Evolutionary conservation across 2,329 filamentous ascomycete species (phyloP), one percentile per base, ranked within the genome.

Genomic region (Stagonosporopsis chrysanthemi): DNA sequence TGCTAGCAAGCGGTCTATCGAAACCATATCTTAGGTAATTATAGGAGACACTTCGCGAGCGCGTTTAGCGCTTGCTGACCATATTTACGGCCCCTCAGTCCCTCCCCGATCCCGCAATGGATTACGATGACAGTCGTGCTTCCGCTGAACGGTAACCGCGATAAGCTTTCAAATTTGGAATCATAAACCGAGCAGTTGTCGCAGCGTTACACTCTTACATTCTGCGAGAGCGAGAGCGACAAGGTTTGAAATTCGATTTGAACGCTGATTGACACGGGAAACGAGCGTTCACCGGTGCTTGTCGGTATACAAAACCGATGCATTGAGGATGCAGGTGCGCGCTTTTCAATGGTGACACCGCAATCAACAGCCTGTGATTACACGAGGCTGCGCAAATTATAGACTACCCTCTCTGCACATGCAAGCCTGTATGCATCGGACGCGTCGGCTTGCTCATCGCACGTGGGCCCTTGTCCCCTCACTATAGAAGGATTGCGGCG

Each of bases 41-140:
- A 44, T 49, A 45, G 54, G 52, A 28, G 44, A 40, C 22, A 52
- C 26, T 22, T 43, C 31, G 24, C 39, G 15, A 44, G 54, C 54
- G 44, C 54, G 48, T 57, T 52, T 48, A 38, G 54, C 54, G 54
- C 48, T 57, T 57, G 54, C 44, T 57, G 31, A 35, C 48, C 24
- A 48, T 39, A 4, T 14, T 38, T n/a, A 49, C 28, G 23, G n/a
- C 15, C 35, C 48, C 38, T 40, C 38, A 28, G 11, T 14, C 22
- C 38, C 22, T 52, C 38, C 39, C 26, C 54, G 33, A 28, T 39
- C 24, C 31, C 43, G 31, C 43, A 17, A 28, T 31, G 23, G 12
- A 51, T 48, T 43, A 48, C 38, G 47, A 51, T 38, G 31, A 14
- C 17, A 9, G n/a, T 11, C 28, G 29, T 43, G 19, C 35, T 26